Conservation (phyloP, 257 asterid genomes). For the Solanum microdontum region DNA sequence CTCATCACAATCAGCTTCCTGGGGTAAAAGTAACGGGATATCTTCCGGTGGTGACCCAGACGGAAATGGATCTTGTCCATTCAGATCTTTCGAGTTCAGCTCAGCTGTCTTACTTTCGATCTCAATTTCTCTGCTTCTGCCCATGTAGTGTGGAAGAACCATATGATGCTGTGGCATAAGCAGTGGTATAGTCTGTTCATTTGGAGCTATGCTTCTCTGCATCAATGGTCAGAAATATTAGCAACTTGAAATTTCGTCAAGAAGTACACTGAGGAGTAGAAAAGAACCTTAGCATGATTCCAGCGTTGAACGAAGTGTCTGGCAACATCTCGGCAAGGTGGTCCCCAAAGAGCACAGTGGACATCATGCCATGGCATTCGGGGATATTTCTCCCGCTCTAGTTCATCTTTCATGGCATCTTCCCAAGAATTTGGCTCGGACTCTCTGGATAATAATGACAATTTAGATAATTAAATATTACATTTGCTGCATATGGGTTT, state of each 20-base stretch:
- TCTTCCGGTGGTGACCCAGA: slow-evolving; percentile 62
- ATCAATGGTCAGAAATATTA: slow-evolving; percentile 13
- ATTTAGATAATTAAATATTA: background rate
- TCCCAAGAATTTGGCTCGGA: slow-evolving; percentile 99
- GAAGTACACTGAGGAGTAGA: slow-evolving; percentile 2
- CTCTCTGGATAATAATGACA: slow-evolving; percentile 42
- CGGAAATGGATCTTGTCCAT: slow-evolving; percentile 39
- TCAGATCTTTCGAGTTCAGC: slow-evolving; percentile 16
- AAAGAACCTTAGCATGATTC: slow-evolving; percentile 91
- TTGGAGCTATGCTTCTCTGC: slow-evolving; percentile 87
- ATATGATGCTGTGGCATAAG: slow-evolving; percentile 96
- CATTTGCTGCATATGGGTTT: background rate
- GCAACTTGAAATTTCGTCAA: slow-evolving; percentile 5
- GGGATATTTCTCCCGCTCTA: slow-evolving; percentile 70
- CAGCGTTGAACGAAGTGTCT: slow-evolving; percentile 96
- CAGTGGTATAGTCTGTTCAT: slow-evolving; percentile 76
- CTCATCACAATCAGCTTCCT: slow-evolving; percentile 47
- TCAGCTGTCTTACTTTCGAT: slow-evolving; percentile 26
- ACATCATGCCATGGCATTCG: slow-evolving; percentile 99
- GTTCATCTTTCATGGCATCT: slow-evolving; percentile 75
- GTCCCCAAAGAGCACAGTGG: slow-evolving; percentile 97
- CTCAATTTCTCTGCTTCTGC: slow-evolving; percentile 46
- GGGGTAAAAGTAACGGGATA: slow-evolving; percentile 85
- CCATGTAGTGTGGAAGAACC: slow-evolving; percentile 98
- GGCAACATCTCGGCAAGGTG: slow-evolving; percentile 90